Conservation (phyloP, 1,284 basidiomycete genomes). For the Trametes versicolor region DNA sequence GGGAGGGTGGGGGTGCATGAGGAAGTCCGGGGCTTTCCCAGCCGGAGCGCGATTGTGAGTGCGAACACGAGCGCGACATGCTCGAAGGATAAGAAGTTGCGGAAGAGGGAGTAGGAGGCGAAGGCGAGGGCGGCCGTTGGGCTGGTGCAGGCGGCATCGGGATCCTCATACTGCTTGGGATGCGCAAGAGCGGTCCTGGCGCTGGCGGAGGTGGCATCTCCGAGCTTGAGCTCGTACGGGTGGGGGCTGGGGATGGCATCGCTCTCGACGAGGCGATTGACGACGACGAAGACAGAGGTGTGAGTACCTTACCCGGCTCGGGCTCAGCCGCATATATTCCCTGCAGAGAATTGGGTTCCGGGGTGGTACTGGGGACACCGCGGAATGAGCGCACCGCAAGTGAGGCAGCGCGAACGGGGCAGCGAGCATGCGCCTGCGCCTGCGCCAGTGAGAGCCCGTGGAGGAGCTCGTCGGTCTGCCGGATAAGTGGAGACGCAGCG, state of each 20-base stretch:
- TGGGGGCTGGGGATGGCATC: constrained; percentile 5
- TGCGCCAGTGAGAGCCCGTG: constrained; percentile 5
- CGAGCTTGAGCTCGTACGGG: constrained; percentile 6
- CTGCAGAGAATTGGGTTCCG: constrained; percentile 21
- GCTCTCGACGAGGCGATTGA: constrained; percentile 5
- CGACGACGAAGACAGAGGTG: constrained; percentile 7
- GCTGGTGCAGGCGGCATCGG: constrained; percentile 6
- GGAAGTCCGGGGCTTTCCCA: constrained; percentile 9
- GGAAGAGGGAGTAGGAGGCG: not conserved
- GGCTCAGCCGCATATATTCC: constrained; percentile 22
- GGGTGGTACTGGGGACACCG: constrained; percentile 10
- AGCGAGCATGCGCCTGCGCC: constrained; percentile 12
- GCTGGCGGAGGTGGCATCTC: constrained; percentile 1
- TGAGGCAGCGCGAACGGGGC: constrained; percentile 16
- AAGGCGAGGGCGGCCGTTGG: not conserved
- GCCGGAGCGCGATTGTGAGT: not conserved
- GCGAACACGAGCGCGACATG: not conserved
- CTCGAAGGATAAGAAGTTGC: not conserved
- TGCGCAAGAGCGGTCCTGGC: constrained; percentile 8
- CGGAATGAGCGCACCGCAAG: constrained; percentile 12
- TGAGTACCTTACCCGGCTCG: constrained; percentile 13
- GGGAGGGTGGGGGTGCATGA: constrained; percentile 9
- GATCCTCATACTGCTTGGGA: constrained; percentile 13
- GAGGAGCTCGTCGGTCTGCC: constrained; percentile 10
- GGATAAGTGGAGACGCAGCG: constrained; percentile 4